Evolutionary conservation across 352 stramenopile genomes (phyloP).

Genomic region (Globisporangium rhizosaccharum): DNA sequence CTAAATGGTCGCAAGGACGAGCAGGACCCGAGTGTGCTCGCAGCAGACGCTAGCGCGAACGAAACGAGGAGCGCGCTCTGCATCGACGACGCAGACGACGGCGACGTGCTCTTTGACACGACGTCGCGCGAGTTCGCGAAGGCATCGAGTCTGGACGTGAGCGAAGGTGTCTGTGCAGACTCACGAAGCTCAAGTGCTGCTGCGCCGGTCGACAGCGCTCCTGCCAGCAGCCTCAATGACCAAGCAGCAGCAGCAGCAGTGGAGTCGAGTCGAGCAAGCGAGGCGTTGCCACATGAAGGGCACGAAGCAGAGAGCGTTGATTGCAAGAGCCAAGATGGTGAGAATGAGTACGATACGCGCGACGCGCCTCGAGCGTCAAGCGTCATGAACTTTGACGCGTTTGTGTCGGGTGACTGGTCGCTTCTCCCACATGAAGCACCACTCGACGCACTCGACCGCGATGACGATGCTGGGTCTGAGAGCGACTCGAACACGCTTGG

Average conservation of each 20-base stretch:
- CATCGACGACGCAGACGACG: background rate
- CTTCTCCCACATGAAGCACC: background rate
- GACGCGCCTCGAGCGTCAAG: background rate
- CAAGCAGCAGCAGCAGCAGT: background rate
- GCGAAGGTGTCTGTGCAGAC: no score
- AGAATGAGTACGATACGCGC: no score
- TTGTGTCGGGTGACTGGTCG: constrained; percentile 8
- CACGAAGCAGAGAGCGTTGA: background rate
- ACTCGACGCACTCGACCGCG: background rate
- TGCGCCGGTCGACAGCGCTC: background rate
- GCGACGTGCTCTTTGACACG: constrained; percentile 2
- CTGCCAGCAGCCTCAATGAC: background rate
- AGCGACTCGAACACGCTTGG: constrained; percentile 1
- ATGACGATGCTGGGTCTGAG: background rate
- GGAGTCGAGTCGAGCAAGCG: background rate
- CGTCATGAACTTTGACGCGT: constrained; percentile 18
- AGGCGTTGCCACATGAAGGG: background rate
- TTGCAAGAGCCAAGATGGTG: no score
- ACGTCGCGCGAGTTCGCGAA: no score
- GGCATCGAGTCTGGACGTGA: no score
- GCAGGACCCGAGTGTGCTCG: background rate
- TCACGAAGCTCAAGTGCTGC: no score
- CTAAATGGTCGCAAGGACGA: background rate
- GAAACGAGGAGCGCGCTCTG: background rate
- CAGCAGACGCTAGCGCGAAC: background rate